These are phyloP conservation scores for Leccinum holopus DNA, from an alignment of 1,284 basidiomycete genomes.

Conservation along the genomic window DNA sequence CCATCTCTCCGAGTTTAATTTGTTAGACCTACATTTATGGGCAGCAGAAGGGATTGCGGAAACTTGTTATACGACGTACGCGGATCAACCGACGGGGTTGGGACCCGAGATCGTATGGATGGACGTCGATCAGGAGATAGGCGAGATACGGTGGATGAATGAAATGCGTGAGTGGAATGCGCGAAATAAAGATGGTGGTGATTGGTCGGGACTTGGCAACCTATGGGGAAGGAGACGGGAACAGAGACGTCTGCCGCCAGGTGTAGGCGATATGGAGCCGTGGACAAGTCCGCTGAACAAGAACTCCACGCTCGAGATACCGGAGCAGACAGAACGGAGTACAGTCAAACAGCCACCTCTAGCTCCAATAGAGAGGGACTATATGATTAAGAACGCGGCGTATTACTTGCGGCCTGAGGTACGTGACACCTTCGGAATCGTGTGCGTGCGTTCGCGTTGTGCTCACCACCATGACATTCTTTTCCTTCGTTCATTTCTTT, in stretches of 20 bases:
- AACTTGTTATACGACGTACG: slow-evolving; percentile 65
- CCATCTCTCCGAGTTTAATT: slow-evolving; percentile 39
- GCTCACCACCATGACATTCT: background rate
- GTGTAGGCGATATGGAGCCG: slow-evolving; percentile 41
- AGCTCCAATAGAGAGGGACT: slow-evolving; percentile 37
- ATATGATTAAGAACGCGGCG: slow-evolving; percentile 37
- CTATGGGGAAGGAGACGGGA: slow-evolving; percentile 12
- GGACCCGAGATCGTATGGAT: slow-evolving; percentile 58
- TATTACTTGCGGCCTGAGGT: slow-evolving; percentile 70
- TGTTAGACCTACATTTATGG: slow-evolving; percentile 58
- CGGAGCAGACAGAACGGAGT: background rate
- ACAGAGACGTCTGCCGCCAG: slow-evolving; percentile 47
- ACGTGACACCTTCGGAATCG: slow-evolving; percentile 11
- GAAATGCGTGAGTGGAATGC: slow-evolving; percentile 52
- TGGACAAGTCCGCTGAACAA: slow-evolving; percentile 15
- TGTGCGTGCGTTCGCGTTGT: background rate
- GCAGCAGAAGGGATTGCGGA: slow-evolving; percentile 69
- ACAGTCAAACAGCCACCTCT: slow-evolving; percentile 6
- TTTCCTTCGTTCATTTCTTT: background rate
- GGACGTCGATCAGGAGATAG: slow-evolving; percentile 22
- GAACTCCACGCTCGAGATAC: background rate
- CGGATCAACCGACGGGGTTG: slow-evolving; percentile 58
- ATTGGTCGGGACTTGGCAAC: background rate
- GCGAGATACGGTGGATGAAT: slow-evolving; percentile 48
- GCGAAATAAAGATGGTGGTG: slow-evolving; percentile 5